Conservation (phyloP, 306 rosid species). For the Glycine latifolia region DNA sequence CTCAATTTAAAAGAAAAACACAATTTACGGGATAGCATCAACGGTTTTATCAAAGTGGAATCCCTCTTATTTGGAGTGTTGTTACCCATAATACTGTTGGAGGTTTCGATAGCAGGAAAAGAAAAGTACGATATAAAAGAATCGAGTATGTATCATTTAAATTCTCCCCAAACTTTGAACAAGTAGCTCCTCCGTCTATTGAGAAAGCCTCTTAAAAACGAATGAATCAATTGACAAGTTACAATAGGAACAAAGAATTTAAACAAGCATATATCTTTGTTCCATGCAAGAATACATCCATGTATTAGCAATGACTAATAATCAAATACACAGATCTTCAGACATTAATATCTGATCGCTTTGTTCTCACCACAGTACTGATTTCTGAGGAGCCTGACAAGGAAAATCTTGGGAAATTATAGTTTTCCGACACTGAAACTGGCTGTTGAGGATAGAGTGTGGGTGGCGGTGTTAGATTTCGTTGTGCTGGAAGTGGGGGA, state of each 20-base stretch:
- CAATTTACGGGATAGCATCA: neutral
- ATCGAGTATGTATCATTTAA: conserved; percentile 42
- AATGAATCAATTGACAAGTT: conserved; percentile 55
- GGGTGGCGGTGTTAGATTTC: conserved; percentile 93
- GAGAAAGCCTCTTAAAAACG: conserved; percentile 51
- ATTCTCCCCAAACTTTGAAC: conserved; percentile 39
- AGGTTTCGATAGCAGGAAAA: neutral
- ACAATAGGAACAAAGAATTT: conserved; percentile 46
- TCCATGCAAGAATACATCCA: conserved; percentile 46
- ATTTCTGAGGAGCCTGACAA: conserved; percentile 67
- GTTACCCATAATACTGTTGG: neutral
- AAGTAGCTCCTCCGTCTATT: conserved; percentile 41
- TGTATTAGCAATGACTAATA: conserved; percentile 32
- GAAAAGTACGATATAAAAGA: conserved; percentile 41
- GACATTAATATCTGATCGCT: conserved; percentile 92
- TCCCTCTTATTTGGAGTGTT: neutral
- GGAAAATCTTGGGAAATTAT: conserved; percentile 77
- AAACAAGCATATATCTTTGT: conserved; percentile 41
- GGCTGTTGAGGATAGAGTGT: conserved; percentile 99
- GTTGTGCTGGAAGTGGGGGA: conserved; percentile 97
- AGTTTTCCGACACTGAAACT: conserved; percentile 75
- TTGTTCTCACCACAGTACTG: conserved; percentile 65
- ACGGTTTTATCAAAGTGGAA: neutral
- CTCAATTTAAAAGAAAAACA: neutral
- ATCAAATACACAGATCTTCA: conserved; percentile 48